Conservation (phyloP, 2,329 filamentous ascomycete species). For the Exserohilum turcica region DNA sequence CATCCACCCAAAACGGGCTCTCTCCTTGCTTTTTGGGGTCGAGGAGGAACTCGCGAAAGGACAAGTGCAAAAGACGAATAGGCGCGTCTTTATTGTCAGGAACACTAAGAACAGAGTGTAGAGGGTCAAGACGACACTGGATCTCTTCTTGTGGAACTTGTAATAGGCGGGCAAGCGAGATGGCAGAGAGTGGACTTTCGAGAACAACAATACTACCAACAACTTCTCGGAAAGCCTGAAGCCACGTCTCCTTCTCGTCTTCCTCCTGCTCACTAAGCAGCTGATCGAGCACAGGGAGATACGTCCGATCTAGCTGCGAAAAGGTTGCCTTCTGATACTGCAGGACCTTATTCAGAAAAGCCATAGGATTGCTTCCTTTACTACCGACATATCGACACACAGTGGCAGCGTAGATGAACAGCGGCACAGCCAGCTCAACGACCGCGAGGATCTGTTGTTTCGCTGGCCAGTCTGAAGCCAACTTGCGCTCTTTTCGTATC, state of each 20-base stretch:
- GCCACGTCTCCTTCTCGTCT: slow-evolving; percentile 20
- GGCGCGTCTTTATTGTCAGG: slow-evolving; percentile 39
- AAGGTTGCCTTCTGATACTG: slow-evolving; percentile 20
- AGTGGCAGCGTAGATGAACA: slow-evolving; percentile 46
- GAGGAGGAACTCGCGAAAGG: slow-evolving; percentile 39
- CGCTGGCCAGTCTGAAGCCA: slow-evolving; percentile 32
- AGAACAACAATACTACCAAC: slow-evolving; percentile 27
- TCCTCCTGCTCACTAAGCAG: slow-evolving; percentile 41
- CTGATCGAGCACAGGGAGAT: slow-evolving; percentile 26
- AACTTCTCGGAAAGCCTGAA: slow-evolving; percentile 17
- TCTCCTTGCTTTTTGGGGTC: slow-evolving; percentile 26
- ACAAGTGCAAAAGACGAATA: slow-evolving; percentile 37
- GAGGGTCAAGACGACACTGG: slow-evolving; percentile 29
- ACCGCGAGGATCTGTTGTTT: slow-evolving; percentile 28
- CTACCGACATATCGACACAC: slow-evolving; percentile 29
- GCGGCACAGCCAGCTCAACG: slow-evolving; percentile 29
- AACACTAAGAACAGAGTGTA: slow-evolving; percentile 30
- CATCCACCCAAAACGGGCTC: slow-evolving; percentile 44
- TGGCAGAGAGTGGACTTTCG: slow-evolving; percentile 25
- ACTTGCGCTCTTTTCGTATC: slow-evolving; percentile 19
- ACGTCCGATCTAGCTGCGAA: slow-evolving; percentile 25
- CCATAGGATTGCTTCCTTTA: slow-evolving; percentile 14
- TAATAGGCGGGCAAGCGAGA: slow-evolving; percentile 20
- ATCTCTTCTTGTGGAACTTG: slow-evolving; percentile 22
- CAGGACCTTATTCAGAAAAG: slow-evolving; percentile 7